Percentiles rank a stretch among this genome's conserved stretches.
These are phyloP conservation scores for Annulohypoxylon truncatum DNA, from an alignment of 2,329 filamentous ascomycete genomes.

Conservation along the genomic window DNA sequence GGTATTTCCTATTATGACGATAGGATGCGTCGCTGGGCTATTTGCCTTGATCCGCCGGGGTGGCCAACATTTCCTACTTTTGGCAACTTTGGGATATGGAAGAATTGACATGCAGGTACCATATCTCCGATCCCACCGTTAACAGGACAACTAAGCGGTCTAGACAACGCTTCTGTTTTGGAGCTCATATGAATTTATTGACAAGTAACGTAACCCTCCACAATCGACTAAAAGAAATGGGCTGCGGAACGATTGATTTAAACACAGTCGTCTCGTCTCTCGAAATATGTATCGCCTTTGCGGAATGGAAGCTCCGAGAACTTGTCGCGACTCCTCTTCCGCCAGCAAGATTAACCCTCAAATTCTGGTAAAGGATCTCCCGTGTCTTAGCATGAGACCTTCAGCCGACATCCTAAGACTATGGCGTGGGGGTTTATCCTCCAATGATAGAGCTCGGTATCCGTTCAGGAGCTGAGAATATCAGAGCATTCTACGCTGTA, in stretches of 20 bases:
- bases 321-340: constrained; percentile 17
- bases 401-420: constrained; percentile 17
- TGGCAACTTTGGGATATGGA: constrained; percentile 28
- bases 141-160: constrained; percentile 24
- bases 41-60: constrained; percentile 28
- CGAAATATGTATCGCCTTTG: background rate
- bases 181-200: constrained; percentile 9
- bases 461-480: constrained; percentile 17
- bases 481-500: constrained; percentile 7
- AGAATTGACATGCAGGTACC: constrained; percentile 27
- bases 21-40: constrained; percentile 17
- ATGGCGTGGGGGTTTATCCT: constrained; percentile 1
- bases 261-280: constrained; percentile 1
- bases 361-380: constrained; percentile 3
- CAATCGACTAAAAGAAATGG: constrained; percentile 4
- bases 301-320: constrained; percentile 33
- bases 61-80: constrained; percentile 15
- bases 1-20: constrained; percentile 25
- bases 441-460: constrained; percentile 18
- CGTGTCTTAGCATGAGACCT: constrained; percentile 22
- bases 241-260: background rate
- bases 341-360: background rate
- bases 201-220: background rate
- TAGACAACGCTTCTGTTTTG: constrained; percentile 15
- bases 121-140: constrained; percentile 33